A percentile compares a stretch with the other conserved stretches of the same genome.
Evolutionary conservation across 805 yeast species (phyloP).

Genomic region (Osmozyma mogii): DNA sequence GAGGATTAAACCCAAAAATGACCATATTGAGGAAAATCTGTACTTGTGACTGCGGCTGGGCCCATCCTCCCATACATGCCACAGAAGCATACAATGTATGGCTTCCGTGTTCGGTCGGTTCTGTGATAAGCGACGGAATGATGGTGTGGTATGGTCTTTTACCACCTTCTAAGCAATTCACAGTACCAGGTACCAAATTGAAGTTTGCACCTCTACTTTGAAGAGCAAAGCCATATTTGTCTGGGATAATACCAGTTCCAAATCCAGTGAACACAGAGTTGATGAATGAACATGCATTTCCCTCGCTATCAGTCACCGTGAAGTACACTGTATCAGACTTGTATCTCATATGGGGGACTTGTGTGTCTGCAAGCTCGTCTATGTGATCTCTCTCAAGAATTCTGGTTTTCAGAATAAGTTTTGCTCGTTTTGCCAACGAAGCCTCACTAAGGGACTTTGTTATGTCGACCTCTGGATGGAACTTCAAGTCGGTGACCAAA

Average conservation of each 20-base stretch:
- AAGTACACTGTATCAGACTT: conserved; percentile 12
- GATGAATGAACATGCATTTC: conserved; percentile 63
- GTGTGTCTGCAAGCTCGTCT: too few relatives aligned
- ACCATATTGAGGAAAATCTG: conserved; percentile 65
- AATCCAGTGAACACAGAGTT: conserved; percentile 64
- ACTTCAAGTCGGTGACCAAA: conserved; percentile 56
- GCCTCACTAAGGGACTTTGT: conserved; percentile 38
- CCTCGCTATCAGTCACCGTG: conserved; percentile 8
- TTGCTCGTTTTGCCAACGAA: conserved; percentile 44
- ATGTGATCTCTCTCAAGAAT: conserved; percentile 8
- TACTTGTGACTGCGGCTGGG: conserved; percentile 81
- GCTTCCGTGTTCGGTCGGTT: conserved; percentile 6
- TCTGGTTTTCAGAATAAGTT: conserved; percentile 7
- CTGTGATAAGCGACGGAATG: conserved; percentile 73
- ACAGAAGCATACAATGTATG: conserved; percentile 57
- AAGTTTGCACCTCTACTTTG: conserved; percentile 78
- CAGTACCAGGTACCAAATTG: conserved; percentile 47
- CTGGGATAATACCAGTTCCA: conserved; percentile 65
- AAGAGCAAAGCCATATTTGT: conserved; percentile 55
- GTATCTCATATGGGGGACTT: conserved; percentile 11
- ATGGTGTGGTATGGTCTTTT: conserved; percentile 80
- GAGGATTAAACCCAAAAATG: conserved; percentile 59
- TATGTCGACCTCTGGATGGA: conserved; percentile 27
- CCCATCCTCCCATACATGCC: conserved; percentile 84
- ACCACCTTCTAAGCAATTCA: conserved; percentile 57